A percentile compares a stretch with the other conserved stretches of the same genome.
phyloP scores from a whole-genome alignment of 768 basidiomycete genomes.

The Trametes elegans region DNA sequence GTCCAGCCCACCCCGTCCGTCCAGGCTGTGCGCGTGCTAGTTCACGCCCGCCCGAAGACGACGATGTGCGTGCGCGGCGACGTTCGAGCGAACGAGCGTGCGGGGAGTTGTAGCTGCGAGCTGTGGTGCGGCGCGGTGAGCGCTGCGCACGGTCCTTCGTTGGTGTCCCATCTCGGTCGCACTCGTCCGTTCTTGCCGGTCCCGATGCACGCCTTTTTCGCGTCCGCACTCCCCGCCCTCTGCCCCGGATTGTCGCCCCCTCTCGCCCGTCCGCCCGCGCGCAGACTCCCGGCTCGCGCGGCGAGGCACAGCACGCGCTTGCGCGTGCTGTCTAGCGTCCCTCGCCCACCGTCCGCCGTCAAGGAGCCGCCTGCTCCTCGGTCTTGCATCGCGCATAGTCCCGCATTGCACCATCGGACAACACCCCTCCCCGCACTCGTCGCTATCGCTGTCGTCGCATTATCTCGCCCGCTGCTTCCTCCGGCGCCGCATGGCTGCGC shows the following conservation, averaged over 20 bases:
- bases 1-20: slow-evolving; percentile 14
- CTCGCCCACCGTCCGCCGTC: background rate
- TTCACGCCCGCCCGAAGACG: slow-evolving; percentile 19
- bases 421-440: background rate
- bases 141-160: slow-evolving; percentile 16
- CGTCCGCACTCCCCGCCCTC: slow-evolving; percentile 17
- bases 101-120: slow-evolving; percentile 20
- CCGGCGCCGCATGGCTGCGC: slow-evolving; percentile 8
- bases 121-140: slow-evolving; percentile 9
- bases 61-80: slow-evolving; percentile 15
- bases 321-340: slow-evolving; percentile 15
- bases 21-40: slow-evolving; percentile 26
- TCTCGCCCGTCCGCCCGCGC: slow-evolving; percentile 4
- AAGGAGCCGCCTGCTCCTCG: no score
- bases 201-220: background rate
- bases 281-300: background rate
- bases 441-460: background rate
- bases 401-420: no score
- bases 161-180: background rate
- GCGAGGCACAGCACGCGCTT: slow-evolving; percentile 17
- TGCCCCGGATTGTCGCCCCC: slow-evolving; percentile 20
- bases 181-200: slow-evolving; percentile 7
- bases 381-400: no score
- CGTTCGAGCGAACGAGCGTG: slow-evolving; percentile 15
- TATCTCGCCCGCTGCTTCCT: background rate